Base-by-base conservation (phyloP, 2,329 filamentous ascomycete genomes). In the Claviceps sp. region DNA sequence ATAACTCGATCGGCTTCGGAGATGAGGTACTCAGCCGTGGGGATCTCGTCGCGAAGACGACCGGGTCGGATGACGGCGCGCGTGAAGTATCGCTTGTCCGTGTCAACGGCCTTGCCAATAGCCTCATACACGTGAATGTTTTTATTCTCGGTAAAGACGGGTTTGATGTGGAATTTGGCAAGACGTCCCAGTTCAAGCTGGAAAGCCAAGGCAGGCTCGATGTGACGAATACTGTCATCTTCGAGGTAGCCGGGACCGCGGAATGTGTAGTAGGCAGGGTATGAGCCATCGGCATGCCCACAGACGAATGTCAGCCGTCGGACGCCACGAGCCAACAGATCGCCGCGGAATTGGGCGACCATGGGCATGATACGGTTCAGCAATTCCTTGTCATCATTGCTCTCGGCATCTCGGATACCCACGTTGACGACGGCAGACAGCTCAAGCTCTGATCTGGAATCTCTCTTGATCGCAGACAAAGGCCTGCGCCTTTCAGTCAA, bases 91-190 rank as follows among this genome's bases (percentile, higher is more conserved):
- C 93, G 86, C 81, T 96, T 96, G 71, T 98, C 93, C 52, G 87
- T 90, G 66, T 96, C 90, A 41, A 90, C 86, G 48, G 87, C 87
- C 76, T 96, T 98, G 65, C 93, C 93, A 62, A 95, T 75, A 59
- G 88, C 93, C 76, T 97, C 90, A 71, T 97, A 98, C 55, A 98
- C 90, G 75, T 98, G 93, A 58, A 98, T 96, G 72, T 95, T 97
- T 65, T 94, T 87, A 77, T 98, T 98, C 72, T 97, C 90, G 0
- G 93, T 97, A 73, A 98, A 98, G 50, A 98, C 89, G 2, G 93
- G 91, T 74, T 90, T 94, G 72, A 97, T 95, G 73, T 89, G 84
- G 81, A 98, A 98, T 74, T 96, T 97, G 64, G 86, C 87, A 34
- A 98, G 81, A 68, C 93, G 87, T 54, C 84, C 85, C 57, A 98